phyloP scores from a whole-genome alignment of 2,329 filamentous ascomycete genomes.

The Rachicladosporium sp. region DNA sequence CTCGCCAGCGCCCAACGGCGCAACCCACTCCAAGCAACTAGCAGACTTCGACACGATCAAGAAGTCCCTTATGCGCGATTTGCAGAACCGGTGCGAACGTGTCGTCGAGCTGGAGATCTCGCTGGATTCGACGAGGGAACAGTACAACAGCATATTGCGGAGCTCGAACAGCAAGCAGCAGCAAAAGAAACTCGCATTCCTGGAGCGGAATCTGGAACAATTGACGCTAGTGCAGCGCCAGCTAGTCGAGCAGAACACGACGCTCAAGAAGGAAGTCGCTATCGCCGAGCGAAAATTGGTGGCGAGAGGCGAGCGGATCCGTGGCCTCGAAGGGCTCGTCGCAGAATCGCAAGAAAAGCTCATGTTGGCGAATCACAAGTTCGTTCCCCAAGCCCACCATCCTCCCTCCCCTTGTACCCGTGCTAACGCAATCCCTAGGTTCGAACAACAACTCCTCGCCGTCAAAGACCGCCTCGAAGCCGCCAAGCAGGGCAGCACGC shows the following conservation, averaged over 20 bases:
- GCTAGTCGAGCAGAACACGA: constrained; percentile 93
- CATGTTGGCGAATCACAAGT: constrained; percentile 47
- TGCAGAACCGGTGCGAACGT: constrained; percentile 95
- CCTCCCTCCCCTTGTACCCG: not conserved
- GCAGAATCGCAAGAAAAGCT: constrained; percentile 98
- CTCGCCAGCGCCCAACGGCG: constrained; percentile 44
- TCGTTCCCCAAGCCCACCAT: too few relatives aligned
- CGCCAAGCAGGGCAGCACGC: constrained; percentile 81
- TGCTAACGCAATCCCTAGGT: constrained; percentile 43
- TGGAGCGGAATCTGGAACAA: constrained; percentile 96
- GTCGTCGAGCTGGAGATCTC: constrained; percentile 96
- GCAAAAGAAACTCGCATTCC: constrained; percentile 99
- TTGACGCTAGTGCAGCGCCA: constrained; percentile 94
- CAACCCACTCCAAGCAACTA: constrained; percentile 93
- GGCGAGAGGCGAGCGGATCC: constrained; percentile 90
- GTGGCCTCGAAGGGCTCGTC: constrained; percentile 79
- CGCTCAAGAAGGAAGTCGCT: constrained; percentile 96
- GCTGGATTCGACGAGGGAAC: constrained; percentile 90
- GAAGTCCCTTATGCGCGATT: constrained; percentile 96
- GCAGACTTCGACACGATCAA: constrained; percentile 99
- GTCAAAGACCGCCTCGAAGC: constrained; percentile 97
- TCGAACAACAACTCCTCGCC: constrained; percentile 90
- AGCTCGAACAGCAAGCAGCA: constrained; percentile 96
- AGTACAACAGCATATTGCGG: constrained; percentile 96
- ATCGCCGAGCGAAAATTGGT: constrained; percentile 97